Evolutionary conservation across 805 yeast genomes (phyloP).

Genomic region (Barnettozyma salicaria): DNA sequence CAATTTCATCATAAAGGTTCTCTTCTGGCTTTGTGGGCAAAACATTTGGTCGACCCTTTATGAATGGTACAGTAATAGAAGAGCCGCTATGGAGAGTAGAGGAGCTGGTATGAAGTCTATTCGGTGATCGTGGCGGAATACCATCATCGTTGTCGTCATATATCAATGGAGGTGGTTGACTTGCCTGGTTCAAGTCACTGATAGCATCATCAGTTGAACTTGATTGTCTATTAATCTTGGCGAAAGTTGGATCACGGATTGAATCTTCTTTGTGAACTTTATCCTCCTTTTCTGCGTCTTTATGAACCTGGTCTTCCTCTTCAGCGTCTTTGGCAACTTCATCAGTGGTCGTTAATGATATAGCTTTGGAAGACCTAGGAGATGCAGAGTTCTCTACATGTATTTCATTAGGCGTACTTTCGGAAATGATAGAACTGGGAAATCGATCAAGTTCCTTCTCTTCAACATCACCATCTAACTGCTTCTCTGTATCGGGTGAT

Average conservation of each 20-base stretch:
- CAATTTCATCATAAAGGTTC: conserved; percentile 22
- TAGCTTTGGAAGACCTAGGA: no score
- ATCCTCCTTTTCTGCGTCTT: not conserved
- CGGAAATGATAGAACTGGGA: conserved; percentile 16
- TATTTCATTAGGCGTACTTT: conserved; percentile 15
- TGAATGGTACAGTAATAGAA: not conserved
- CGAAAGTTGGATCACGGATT: not conserved
- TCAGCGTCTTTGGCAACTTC: no score
- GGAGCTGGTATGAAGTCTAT: not conserved
- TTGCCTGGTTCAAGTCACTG: no score
- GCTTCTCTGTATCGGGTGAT: not conserved
- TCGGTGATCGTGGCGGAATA: conserved; percentile 6
- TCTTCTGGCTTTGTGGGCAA: not conserved
- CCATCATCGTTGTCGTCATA: conserved; percentile 4
- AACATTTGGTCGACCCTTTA: not conserved
- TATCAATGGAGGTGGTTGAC: no score
- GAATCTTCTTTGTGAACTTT: not conserved
- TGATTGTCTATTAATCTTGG: no score
- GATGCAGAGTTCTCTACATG: no score
- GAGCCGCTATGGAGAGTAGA: not conserved
- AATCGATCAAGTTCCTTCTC: conserved; percentile 14
- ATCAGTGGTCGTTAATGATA: no score
- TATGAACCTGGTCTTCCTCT: no score
- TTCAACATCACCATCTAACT: conserved; percentile 8
- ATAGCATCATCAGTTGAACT: no score